Evolutionary conservation across 345 rosid species (phyloP).

Genomic region (Populus nigra): DNA sequence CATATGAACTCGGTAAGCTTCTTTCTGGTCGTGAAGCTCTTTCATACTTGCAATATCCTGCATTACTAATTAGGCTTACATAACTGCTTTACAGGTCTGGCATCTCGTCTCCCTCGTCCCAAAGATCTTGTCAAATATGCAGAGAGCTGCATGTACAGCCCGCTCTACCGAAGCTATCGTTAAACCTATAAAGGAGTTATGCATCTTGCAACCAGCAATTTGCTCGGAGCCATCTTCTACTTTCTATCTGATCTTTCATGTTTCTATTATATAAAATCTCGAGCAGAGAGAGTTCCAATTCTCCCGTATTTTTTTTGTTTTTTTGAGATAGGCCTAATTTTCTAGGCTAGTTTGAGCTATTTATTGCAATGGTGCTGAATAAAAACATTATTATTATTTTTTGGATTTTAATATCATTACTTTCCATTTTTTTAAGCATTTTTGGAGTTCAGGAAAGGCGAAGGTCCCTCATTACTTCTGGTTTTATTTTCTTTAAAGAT

Average conservation of each 20-base stretch:
- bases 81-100: conserved; percentile 53
- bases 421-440: neutral
- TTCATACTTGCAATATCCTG: neutral
- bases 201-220: neutral
- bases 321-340: neutral
- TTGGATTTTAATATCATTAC: neutral
- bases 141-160: conserved; percentile 98
- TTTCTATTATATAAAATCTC: neutral
- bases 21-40: neutral
- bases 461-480: too few species aligned
- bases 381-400: neutral
- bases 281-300: neutral
- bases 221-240: neutral
- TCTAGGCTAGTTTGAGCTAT: neutral
- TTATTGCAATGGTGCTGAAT: neutral
- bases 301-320: too few species aligned
- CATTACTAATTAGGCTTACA: neutral
- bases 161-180: conserved; percentile 74
- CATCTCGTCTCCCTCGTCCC: conserved; percentile 87
- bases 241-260: neutral
- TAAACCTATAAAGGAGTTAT: conserved; percentile 24
- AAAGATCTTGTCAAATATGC: conserved; percentile 70
- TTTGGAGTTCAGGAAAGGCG: neutral
- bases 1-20: conserved; percentile 82
- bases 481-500: too few species aligned